Evolutionary conservation across 257 asterid genomes (phyloP).

Genomic region (Solanum paucissectum): DNA sequence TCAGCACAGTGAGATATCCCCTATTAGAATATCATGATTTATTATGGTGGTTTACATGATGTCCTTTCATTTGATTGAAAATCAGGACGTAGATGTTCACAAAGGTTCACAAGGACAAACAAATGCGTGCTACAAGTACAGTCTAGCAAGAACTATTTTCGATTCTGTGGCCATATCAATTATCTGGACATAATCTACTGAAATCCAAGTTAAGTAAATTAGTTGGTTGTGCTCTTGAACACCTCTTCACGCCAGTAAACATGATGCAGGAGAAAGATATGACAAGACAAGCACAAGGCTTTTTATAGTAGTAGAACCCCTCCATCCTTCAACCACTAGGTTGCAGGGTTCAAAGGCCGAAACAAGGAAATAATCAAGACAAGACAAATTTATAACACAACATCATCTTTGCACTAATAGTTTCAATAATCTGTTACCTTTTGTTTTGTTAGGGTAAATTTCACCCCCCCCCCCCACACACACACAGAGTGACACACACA

Average conservation of each 20-base stretch:
- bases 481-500: background rate
- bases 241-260: background rate
- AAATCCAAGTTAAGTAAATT: background rate
- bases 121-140: background rate
- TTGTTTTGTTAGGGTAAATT: background rate
- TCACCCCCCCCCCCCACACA: no score
- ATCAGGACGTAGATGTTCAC: background rate
- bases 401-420: background rate
- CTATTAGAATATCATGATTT: background rate
- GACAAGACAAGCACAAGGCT: background rate
- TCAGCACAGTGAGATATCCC: background rate
- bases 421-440: background rate
- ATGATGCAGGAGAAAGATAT: background rate
- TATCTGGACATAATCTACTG: background rate
- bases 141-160: background rate
- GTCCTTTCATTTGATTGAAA: background rate
- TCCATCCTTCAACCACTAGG: background rate
- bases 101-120: background rate
- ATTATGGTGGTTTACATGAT: background rate
- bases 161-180: background rate
- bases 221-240: background rate
- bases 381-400: background rate
- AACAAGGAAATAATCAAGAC: background rate
- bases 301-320: background rate
- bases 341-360: background rate